Evolutionary conservation across 1,284 basidiomycete genomes (phyloP).

Genomic region (Thecaphora frezii): DNA sequence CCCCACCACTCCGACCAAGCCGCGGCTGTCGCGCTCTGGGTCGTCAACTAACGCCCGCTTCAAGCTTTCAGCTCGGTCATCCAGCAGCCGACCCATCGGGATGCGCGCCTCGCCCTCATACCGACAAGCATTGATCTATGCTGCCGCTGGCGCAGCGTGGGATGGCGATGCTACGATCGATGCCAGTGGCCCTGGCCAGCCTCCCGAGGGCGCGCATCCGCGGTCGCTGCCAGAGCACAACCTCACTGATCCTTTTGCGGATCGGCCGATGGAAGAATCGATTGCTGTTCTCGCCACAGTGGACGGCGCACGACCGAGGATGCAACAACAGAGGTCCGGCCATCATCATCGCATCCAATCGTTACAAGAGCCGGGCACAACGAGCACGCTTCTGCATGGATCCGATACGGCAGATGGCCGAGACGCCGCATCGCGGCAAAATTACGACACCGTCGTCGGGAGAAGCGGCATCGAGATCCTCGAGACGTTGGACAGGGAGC

Average conservation of each 20-base stretch:
- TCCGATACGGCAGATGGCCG: background rate
- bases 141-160: background rate
- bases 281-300: background rate
- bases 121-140: slow-evolving; percentile 11
- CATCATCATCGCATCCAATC: background rate
- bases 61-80: background rate
- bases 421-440: background rate
- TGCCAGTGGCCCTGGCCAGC: too few species aligned
- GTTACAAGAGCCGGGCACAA: background rate
- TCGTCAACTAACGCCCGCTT: background rate
- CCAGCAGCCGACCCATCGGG: slow-evolving; percentile 18
- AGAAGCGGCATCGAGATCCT: slow-evolving; percentile 45
- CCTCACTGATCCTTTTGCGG: background rate
- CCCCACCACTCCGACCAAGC: background rate
- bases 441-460: slow-evolving; percentile 18
- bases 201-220: slow-evolving; percentile 10
- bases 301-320: background rate
- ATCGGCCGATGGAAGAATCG: background rate
- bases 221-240: slow-evolving; percentile 34
- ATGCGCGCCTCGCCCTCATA: slow-evolving; percentile 34
- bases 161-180: background rate
- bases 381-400: background rate
- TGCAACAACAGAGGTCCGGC: background rate
- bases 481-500: slow-evolving; percentile 32
- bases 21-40: background rate